Conservation (phyloP, 2,329 filamentous ascomycete species). For the Lachnellula suecica region DNA sequence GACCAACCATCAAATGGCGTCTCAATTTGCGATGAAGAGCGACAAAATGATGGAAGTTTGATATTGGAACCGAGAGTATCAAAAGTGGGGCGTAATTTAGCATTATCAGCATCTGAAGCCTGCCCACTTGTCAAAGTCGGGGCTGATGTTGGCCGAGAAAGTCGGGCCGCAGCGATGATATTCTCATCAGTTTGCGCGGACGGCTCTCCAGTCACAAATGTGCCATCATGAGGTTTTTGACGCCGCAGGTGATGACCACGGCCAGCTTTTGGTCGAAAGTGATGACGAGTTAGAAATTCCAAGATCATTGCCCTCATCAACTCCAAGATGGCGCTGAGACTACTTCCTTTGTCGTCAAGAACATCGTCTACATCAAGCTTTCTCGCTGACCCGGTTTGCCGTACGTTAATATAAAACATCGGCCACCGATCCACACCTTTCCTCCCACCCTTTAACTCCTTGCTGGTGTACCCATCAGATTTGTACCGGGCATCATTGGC, state of each 20-base stretch:
- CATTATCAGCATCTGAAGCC: background rate
- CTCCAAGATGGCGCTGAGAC: slow-evolving; percentile 51
- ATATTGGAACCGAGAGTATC: slow-evolving; percentile 23
- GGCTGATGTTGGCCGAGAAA: background rate
- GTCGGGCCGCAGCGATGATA: background rate
- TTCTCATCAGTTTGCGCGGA: background rate
- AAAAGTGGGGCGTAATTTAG: background rate
- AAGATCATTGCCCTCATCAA: slow-evolving; percentile 68
- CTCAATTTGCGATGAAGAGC: slow-evolving; percentile 11
- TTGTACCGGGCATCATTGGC: slow-evolving; percentile 42
- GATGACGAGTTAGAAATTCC: slow-evolving; percentile 73
- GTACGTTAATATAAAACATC: slow-evolving; percentile 81
- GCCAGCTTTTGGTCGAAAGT: slow-evolving; percentile 45
- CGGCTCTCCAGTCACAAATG: background rate
- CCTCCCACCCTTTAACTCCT: slow-evolving; percentile 49
- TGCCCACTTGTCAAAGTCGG: background rate
- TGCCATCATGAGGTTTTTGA: background rate
- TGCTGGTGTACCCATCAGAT: slow-evolving; percentile 46
- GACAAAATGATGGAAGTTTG: slow-evolving; percentile 25
- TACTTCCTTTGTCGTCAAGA: slow-evolving; percentile 46
- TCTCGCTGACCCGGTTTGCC: slow-evolving; percentile 27
- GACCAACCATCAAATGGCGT: slow-evolving; percentile 38
- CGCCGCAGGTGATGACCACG: background rate
- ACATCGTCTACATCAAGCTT: slow-evolving; percentile 37
- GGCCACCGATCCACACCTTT: slow-evolving; percentile 81